Conservation (phyloP, 1,284 basidiomycete genomes). For the Caloboletus firmus region DNA sequence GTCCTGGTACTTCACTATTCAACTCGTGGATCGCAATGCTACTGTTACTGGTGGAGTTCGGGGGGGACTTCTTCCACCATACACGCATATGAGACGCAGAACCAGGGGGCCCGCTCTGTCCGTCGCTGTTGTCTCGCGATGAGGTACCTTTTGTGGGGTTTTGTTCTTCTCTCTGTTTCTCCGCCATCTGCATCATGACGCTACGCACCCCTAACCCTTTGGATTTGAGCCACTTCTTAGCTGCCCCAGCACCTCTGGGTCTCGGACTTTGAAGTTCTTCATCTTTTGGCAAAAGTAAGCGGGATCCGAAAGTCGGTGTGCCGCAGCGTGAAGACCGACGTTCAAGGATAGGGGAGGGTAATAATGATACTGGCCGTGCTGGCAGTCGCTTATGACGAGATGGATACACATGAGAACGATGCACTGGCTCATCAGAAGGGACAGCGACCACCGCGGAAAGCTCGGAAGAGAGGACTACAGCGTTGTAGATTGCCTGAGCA, state of each 20-base stretch:
- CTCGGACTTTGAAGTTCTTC: slow-evolving; percentile 26
- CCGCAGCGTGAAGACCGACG: slow-evolving; percentile 47
- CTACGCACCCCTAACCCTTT: slow-evolving; percentile 31
- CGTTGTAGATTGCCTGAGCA: slow-evolving; percentile 27
- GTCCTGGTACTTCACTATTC: slow-evolving; percentile 4
- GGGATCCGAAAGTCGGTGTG: slow-evolving; percentile 59
- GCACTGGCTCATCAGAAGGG: slow-evolving; percentile 22
- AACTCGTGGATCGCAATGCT: slow-evolving; percentile 10
- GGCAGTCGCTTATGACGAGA: slow-evolving; percentile 13
- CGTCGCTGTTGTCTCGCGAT: slow-evolving; percentile 6
- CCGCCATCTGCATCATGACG: slow-evolving; percentile 24
- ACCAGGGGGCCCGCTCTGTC: neutral
- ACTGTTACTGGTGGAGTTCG: slow-evolving; percentile 10
- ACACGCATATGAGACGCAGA: slow-evolving; percentile 28
- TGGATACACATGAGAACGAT: slow-evolving; percentile 23
- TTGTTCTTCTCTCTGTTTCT: slow-evolving; percentile 24
- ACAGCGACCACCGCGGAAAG: slow-evolving; percentile 21
- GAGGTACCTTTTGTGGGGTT: neutral
- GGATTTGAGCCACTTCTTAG: slow-evolving; percentile 33
- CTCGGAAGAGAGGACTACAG: slow-evolving; percentile 18
- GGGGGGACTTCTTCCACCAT: slow-evolving; percentile 34
- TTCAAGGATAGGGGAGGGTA: slow-evolving; percentile 23
- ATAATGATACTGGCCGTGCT: slow-evolving; percentile 3
- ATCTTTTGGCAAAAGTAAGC: slow-evolving; percentile 32
- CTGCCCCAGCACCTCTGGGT: slow-evolving; percentile 13